phyloP scores from a whole-genome alignment of 495 filamentous ascomycete species.

The Penicillium bovifimosum region DNA sequence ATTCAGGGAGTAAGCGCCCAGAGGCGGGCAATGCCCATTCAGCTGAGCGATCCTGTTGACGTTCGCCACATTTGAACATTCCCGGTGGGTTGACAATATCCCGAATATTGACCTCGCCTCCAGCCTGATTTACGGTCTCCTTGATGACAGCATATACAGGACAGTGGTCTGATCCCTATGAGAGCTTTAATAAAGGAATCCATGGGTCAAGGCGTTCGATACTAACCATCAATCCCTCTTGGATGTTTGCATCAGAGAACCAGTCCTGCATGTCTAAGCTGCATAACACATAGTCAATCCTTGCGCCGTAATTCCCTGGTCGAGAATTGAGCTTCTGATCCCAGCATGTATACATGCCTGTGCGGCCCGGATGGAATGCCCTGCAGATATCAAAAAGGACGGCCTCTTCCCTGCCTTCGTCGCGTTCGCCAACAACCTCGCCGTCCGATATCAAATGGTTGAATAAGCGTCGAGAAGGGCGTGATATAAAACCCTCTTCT shows the following conservation, averaged over 20 bases:
- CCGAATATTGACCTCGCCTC: conserved; percentile 46
- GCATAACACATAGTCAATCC: conserved; percentile 92
- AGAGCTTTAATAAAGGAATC: conserved; percentile 5
- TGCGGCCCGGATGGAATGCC: conserved; percentile 69
- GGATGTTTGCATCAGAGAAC: conserved; percentile 86
- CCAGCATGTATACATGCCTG: conserved; percentile 96
- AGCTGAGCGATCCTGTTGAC: conserved; percentile 58
- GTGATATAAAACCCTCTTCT: conserved; percentile 64
- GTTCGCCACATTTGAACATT: conserved; percentile 65
- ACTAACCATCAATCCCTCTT: conserved; percentile 79
- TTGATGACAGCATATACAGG: conserved; percentile 81
- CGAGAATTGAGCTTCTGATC: conserved; percentile 80
- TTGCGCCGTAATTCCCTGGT: conserved; percentile 82
- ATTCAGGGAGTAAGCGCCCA: conserved; percentile 80
- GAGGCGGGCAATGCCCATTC: conserved; percentile 69
- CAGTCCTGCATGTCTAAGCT: conserved; percentile 74
- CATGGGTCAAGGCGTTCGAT: not conserved
- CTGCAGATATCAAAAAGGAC: conserved; percentile 84
- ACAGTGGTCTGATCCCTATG: conserved; percentile 87
- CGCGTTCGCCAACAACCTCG: conserved; percentile 61
- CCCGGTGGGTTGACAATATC: conserved; percentile 80
- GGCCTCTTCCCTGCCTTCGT: conserved; percentile 66
- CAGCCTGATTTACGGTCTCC: conserved; percentile 50
- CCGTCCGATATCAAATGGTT: conserved; percentile 77
- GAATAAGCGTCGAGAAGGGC: conserved; percentile 72